Evolutionary conservation across 257 asterid species (phyloP).

Genomic region (Petrea volubilis): DNA sequence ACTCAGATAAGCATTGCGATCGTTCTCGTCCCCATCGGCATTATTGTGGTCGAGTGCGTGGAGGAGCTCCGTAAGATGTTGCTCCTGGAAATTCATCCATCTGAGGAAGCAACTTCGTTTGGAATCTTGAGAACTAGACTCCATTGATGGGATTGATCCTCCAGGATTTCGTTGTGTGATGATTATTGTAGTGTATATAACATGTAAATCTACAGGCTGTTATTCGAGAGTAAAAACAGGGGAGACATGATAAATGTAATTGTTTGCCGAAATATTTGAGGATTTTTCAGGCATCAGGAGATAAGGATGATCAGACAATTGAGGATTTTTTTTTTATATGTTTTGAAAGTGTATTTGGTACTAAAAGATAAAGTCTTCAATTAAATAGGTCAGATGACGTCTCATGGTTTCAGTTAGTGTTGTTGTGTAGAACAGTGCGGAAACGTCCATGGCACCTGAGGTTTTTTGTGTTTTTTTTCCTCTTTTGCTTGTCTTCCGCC

Average conservation of each 20-base stretch:
- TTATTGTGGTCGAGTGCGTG: conserved; percentile 11
- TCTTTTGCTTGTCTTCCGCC: neutral
- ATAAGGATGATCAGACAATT: neutral
- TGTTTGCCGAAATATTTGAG: too few species aligned
- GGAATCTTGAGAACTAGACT: neutral
- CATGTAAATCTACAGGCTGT: neutral
- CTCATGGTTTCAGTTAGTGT: too few species aligned
- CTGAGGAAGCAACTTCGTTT: conserved; percentile 5
- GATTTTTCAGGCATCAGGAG: too few species aligned
- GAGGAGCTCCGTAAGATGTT: conserved; percentile 38
- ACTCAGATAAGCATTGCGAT: neutral
- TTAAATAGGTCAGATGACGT: neutral
- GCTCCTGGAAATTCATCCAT: conserved; percentile 39
- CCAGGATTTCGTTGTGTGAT: neutral
- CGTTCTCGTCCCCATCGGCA: neutral
- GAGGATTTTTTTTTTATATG: too few species aligned
- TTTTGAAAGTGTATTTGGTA: neutral
- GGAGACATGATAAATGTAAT: too few species aligned
- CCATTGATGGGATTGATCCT: conserved; percentile 6
- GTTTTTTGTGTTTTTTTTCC: neutral
- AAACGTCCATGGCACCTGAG: neutral
- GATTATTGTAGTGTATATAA: neutral
- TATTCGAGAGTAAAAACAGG: too few species aligned
- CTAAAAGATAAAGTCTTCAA: conserved; percentile 9
- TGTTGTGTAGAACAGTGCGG: too few species aligned